Percentiles rank a stretch among this genome's conserved stretches.
phyloP scores from a whole-genome alignment of 331 rosid species.

The Rosa hybrid region DNA sequence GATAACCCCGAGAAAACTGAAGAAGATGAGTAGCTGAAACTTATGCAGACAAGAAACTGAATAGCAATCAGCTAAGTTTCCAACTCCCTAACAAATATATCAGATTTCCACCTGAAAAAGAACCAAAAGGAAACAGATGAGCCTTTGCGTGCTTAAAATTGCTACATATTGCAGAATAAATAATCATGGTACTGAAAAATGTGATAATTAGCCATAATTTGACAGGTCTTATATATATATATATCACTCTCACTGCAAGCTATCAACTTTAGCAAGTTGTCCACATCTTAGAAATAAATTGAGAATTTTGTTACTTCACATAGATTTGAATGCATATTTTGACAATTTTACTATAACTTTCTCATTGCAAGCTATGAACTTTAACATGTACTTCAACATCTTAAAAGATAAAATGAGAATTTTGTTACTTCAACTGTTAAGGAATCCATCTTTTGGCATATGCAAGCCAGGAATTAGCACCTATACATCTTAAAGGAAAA shows the following conservation, averaged over 20 bases:
- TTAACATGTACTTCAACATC: background rate
- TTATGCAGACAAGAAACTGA: conserved; percentile 17
- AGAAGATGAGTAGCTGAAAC: conserved; percentile 14
- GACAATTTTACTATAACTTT: background rate
- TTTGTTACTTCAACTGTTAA: background rate
- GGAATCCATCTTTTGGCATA: background rate
- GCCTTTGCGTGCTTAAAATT: background rate
- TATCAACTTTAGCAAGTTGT: background rate
- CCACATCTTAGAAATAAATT: background rate
- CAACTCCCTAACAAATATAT: conserved; percentile 9
- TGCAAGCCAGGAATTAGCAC: background rate
- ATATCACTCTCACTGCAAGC: background rate
- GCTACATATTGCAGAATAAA: background rate
- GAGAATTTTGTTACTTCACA: background rate
- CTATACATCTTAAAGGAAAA: too few relatives aligned
- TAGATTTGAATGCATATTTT: background rate
- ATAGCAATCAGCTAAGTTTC: conserved; percentile 28
- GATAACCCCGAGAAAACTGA: conserved; percentile 30
- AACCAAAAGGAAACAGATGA: background rate
- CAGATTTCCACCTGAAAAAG: conserved; percentile 38
- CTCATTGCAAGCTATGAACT: background rate
- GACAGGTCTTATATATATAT: background rate
- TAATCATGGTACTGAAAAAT: background rate
- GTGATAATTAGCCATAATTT: background rate
- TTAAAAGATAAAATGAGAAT: background rate